phyloP scores from a whole-genome alignment of 2,329 filamentous ascomycete genomes.

The Diaporthe sp. region DNA sequence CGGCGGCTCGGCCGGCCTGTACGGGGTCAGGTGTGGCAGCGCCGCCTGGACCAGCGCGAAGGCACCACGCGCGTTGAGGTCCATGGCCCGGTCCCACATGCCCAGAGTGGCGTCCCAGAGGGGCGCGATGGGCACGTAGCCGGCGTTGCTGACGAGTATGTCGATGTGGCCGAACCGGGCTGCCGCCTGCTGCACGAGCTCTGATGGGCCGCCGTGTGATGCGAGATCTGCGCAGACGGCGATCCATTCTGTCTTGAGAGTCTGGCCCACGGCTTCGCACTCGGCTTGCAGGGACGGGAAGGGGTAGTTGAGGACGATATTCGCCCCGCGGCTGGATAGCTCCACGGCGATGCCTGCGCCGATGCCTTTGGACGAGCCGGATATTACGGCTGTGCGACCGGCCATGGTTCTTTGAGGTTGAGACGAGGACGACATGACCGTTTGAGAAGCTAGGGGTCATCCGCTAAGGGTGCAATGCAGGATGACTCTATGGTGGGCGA shows the following conservation, averaged over 20 bases:
- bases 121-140: conserved; percentile 4
- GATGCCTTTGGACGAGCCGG: conserved; percentile 20
- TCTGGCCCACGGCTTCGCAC: not conserved
- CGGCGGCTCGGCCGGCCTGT: conserved; percentile 13
- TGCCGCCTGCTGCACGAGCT: conserved; percentile 23
- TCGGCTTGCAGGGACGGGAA: not conserved
- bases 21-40: not conserved
- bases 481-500: not conserved
- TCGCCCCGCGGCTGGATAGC: conserved; percentile 24
- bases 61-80: conserved; percentile 20
- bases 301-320: conserved; percentile 33
- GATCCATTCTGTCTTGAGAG: conserved; percentile 31
- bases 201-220: not conserved
- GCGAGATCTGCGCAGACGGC: conserved; percentile 23
- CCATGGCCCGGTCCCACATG: conserved; percentile 19
- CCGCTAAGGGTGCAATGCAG: too few relatives aligned
- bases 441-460: not conserved
- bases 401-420: not conserved
- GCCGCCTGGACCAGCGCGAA: conserved; percentile 19
- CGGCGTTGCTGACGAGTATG: conserved; percentile 36
- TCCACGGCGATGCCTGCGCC: conserved; percentile 26
- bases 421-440: not conserved
- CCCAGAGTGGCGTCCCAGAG: conserved; percentile 8
- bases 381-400: not conserved
- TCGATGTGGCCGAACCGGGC: conserved; percentile 29